Evolutionary conservation across 768 basidiomycete genomes (phyloP), one percentile per base, ranked within the genome.

Genomic region (Mycena alexandri): DNA sequence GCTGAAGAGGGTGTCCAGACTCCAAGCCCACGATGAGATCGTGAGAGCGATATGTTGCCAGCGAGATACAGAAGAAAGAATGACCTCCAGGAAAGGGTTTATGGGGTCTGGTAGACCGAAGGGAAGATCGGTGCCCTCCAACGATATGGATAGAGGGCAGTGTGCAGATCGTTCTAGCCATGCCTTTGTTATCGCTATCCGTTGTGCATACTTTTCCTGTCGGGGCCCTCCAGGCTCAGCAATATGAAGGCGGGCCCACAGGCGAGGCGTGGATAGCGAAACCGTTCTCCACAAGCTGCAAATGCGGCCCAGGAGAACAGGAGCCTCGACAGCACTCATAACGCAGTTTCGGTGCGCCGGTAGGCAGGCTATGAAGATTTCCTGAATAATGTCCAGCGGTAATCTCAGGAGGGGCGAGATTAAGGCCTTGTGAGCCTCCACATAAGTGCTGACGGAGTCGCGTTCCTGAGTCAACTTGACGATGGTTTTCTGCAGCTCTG

Each of bases 201-300:
- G 56, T 22, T 58, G 63, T 10, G 10, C 14, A n/a, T 29, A 29
- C 6, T 29, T 29, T 6, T 29, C 29, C 29, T 29, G 29, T 6
- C 29, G 29, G 6, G 29, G 29, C 6, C 29, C 0, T 29, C 6
- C 38, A 11, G 67, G 67, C 19, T 63, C 67, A 1, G 48, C 68
- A 12, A 69, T 24, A 29, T 65, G 68, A 16, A 69, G 44, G 5
- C 48, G 25, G 3, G 56, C n/a, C 38, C 70, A 71, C 6, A 71
- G 63, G 3, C 62, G 61, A 1, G 70, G 70, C 5, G 58, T 71
- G 1, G 58, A 47, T 38, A 60, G 42, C 0, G 66, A 63, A 1
- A 68, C 43, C 0, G 57, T 14, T 38, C 70, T 36, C 70, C 70
- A 71, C 0, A 51, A 38, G 62, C 66, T 63, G 47, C 70, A 71